A percentile compares a stretch with the other conserved stretches of the same genome.
These are phyloP conservation scores for Hanseniaspora thailandica DNA, from an alignment of 805 yeast species.

Conservation along the genomic window DNA sequence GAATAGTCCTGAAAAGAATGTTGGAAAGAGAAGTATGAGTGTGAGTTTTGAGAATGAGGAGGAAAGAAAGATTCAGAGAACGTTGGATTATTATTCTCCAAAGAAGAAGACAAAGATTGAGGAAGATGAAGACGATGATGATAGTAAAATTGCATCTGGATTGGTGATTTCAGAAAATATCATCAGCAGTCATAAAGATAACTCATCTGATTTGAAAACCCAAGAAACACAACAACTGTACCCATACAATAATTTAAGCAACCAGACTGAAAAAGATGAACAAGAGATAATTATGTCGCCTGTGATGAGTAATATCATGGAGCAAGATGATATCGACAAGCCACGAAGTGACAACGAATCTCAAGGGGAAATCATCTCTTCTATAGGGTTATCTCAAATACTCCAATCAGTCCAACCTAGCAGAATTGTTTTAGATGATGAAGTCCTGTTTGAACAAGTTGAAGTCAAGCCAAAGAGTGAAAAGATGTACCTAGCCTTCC, in stretches of 20 bases:
- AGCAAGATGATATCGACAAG: neutral
- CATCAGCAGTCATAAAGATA: neutral
- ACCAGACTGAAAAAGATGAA: neutral
- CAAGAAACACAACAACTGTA: conserved; percentile 7
- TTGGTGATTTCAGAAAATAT: neutral
- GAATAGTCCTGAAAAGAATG: neutral
- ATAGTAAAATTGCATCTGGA: neutral
- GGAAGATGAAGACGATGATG: neutral
- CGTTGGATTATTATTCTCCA: conserved; percentile 9
- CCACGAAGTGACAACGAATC: neutral
- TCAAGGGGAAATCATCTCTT: neutral
- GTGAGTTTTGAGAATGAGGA: neutral
- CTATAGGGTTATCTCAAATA: neutral
- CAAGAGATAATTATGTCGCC: conserved; percentile 12
- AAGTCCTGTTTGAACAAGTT: neutral
- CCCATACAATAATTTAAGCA: neutral
- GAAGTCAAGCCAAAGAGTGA: too few species aligned
- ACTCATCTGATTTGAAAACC: neutral
- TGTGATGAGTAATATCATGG: neutral
- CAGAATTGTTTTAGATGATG: neutral
- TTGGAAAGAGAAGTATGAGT: neutral
- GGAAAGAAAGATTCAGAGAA: neutral
- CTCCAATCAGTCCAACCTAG: neutral
- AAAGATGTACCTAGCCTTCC: neutral
- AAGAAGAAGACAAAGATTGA: neutral